Percentiles rank a stretch among this genome's conserved stretches.
phyloP scores from a whole-genome alignment of 495 filamentous ascomycete species.

The Aspergillus asperescens region DNA sequence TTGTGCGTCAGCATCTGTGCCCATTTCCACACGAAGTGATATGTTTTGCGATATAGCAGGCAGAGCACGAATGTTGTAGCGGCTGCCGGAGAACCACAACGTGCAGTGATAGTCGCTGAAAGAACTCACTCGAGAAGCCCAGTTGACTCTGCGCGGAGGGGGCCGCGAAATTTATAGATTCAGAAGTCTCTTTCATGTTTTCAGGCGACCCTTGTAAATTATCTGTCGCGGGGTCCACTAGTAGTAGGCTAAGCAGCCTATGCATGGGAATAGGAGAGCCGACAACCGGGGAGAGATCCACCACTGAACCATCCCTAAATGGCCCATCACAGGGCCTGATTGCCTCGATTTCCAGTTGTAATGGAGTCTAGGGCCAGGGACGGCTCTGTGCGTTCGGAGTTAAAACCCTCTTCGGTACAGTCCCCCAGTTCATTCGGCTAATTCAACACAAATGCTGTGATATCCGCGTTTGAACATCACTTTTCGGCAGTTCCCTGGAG shows the following conservation, averaged over 20 bases:
- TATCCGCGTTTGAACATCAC: neutral
- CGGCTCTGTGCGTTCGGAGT: neutral
- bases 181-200: neutral
- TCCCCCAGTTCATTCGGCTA: neutral
- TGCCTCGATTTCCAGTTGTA: neutral
- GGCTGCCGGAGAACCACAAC: too few relatives aligned
- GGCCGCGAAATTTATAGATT: neutral
- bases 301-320: conserved; percentile 1
- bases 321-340: neutral
- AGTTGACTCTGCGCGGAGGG: neutral
- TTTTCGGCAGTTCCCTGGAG: neutral
- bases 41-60: neutral
- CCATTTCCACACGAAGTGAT: neutral
- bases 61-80: neutral
- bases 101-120: neutral
- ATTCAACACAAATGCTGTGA: neutral
- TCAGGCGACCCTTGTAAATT: neutral
- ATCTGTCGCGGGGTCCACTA: neutral
- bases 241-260: conserved; percentile 17
- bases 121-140: neutral
- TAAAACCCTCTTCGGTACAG: neutral
- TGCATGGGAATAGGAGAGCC: conserved; percentile 9
- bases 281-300: conserved; percentile 9
- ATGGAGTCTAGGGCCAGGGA: neutral
- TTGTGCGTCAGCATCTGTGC: conserved; percentile 20